Evolutionary conservation across 148 eudicot species (phyloP).

Genomic region (Nepenthes mirabilis): DNA sequence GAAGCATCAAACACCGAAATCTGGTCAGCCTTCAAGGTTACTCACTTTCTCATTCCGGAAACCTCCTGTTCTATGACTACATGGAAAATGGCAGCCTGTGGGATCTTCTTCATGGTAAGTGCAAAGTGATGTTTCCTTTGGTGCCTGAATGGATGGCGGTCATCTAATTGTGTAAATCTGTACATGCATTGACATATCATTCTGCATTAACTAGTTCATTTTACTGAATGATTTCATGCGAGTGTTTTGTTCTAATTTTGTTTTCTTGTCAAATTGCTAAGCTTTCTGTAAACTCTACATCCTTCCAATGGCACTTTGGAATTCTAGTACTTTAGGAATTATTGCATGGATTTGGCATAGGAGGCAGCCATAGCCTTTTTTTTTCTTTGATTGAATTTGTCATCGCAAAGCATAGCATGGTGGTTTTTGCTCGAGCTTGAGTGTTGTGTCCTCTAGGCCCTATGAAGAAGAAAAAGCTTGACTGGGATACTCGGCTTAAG

Average conservation of each 20-base stretch:
- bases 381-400: background rate
- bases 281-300: too few relatives aligned
- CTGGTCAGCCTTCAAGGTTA: constrained; percentile 90
- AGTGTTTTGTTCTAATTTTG: too few relatives aligned
- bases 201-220: too few relatives aligned
- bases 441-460: constrained; percentile 25
- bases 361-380: background rate
- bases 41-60: constrained; percentile 82
- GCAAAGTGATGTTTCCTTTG: background rate
- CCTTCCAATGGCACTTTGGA: too few relatives aligned
- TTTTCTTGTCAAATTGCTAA: too few relatives aligned
- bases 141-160: too few relatives aligned
- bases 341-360: background rate
- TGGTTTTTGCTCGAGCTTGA: background rate
- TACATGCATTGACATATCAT: too few relatives aligned
- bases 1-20: constrained; percentile 94
- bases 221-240: too few relatives aligned
- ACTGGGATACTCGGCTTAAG: constrained; percentile 77
- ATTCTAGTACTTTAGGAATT: too few relatives aligned
- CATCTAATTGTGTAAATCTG: too few relatives aligned
- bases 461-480: constrained; percentile 77
- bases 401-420: background rate
- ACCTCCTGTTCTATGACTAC: constrained; percentile 95
- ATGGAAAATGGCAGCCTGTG: constrained; percentile 99
- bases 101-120: constrained; percentile 94